These are phyloP conservation scores for Vigna trinervia DNA, from an alignment of 306 rosid species.

Conservation along the genomic window DNA sequence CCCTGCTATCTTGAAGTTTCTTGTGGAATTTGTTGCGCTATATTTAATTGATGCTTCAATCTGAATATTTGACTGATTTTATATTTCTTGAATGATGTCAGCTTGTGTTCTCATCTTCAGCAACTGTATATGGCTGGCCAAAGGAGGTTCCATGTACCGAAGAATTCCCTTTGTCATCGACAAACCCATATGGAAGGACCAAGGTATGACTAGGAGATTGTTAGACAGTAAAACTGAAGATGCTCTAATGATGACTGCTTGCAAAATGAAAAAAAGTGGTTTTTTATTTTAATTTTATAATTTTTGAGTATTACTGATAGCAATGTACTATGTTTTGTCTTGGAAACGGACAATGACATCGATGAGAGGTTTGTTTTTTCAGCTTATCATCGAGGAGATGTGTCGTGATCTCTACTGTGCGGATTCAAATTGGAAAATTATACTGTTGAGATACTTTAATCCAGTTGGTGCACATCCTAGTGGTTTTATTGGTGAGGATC, in stretches of 20 bases:
- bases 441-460: conserved; percentile 92
- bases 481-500: conserved; percentile 95
- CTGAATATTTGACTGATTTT: conserved; percentile 37
- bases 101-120: conserved; percentile 99
- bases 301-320: conserved; percentile 3
- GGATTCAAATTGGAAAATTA: conserved; percentile 85
- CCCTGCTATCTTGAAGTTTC: conserved; percentile 4
- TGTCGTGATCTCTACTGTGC: conserved; percentile 69
- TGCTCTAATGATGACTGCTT: neutral
- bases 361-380: conserved; percentile 46
- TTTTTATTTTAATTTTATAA: neutral
- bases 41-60: conserved; percentile 28
- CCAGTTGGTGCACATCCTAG: conserved; percentile 98
- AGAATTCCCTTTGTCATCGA: conserved; percentile 85
- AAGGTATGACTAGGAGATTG: conserved; percentile 61
- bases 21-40: conserved; percentile 11
- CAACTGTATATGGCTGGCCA: conserved; percentile 99
- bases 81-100: conserved; percentile 55
- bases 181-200: conserved; percentile 94
- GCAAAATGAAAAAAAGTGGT: neutral
- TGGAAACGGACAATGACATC: conserved; percentile 32
- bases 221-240: neutral
- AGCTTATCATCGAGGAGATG: conserved; percentile 92
- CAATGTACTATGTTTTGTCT: conserved; percentile 8
- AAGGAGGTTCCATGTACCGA: conserved; percentile 98